Conservation (phyloP, 768 basidiomycete species). For the Phaeotremella skinneri region DNA sequence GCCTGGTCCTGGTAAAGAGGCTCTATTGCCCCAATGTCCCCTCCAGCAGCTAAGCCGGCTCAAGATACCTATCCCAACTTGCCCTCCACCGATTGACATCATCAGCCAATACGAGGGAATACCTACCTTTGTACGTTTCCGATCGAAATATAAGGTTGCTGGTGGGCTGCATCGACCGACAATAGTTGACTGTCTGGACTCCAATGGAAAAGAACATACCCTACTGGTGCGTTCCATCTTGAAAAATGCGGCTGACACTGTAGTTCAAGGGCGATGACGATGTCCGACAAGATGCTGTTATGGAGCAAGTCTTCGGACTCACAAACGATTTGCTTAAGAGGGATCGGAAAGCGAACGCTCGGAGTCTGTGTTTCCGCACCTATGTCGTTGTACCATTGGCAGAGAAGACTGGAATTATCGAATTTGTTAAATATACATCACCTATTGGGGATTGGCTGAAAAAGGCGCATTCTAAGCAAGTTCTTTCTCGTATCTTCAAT, state of each 20-base stretch:
- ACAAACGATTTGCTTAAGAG: constrained; percentile 72
- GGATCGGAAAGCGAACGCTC: constrained; percentile 72
- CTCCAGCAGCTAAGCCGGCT: constrained; percentile 60
- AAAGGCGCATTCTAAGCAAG: constrained; percentile 64
- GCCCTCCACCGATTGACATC: constrained; percentile 65
- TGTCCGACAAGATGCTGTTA: constrained; percentile 92
- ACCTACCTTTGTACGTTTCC: constrained; percentile 68
- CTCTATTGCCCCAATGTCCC: constrained; percentile 22
- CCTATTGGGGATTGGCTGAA: constrained; percentile 65
- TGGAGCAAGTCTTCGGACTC: constrained; percentile 95
- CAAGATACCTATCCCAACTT: constrained; percentile 80
- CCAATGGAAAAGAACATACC: constrained; percentile 64
- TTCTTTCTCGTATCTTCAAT: constrained; percentile 4
- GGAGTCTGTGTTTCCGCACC: constrained; percentile 70
- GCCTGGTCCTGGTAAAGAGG: constrained; percentile 13
- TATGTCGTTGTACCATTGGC: constrained; percentile 89
- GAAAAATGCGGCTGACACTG: neutral
- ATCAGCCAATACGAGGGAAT: constrained; percentile 67
- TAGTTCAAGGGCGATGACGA: constrained; percentile 95
- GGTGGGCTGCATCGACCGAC: constrained; percentile 85
- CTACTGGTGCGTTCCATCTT: constrained; percentile 66
- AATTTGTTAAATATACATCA: constrained; percentile 79
- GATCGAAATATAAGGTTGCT: constrained; percentile 60
- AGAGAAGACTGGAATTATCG: constrained; percentile 74
- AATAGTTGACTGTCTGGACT: constrained; percentile 67